Base-by-base conservation (phyloP, 495 filamentous ascomycete genomes). In the Stereocaulon alpinum region DNA sequence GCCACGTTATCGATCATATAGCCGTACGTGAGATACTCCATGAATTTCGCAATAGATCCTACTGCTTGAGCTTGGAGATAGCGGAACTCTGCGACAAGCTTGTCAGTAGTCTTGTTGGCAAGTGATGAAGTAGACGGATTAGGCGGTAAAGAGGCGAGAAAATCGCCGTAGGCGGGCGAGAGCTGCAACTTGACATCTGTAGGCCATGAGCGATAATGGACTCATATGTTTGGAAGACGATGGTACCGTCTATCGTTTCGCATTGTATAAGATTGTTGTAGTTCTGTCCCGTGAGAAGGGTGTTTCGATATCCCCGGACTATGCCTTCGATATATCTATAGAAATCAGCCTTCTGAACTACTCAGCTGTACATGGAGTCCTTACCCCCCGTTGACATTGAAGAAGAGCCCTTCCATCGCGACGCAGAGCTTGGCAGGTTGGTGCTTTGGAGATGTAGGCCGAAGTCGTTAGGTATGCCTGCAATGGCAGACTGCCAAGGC, bases 1-100 rank as follows among this genome's bases (percentile, higher is more conserved):
- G 93, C 94, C 43, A 99, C 90, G 70, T 99, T 99, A 74, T 99
- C 93, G 73, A 99, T 99, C 93, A 99, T 99, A 77, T 99, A 99
- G 49, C 89, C 91, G 68, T 99, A 97, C 12, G 92, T 97, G 57
- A 99, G 76, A 71, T 95, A 99, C 68, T 96, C 89, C 75, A 97
- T 85, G 72, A 99, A 99, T 66, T 88, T 89, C 53, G 91, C 85
- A 22, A 95, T 82, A 0, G 89, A 87, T 7, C 93, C 94, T 6
- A 87, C 87, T 17, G 94, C 85, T 69, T 97, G 94, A 43, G 89
- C 89, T 64, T 91, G 85, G 54, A 99, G 77, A 70, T 99, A 99
- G 61, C 90, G 85, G 74, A 99, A 99, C 70, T 99, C 94, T 56
- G 91, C 84, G 66, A 97, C 90, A 65, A 99, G 82, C 79, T 99